These are phyloP conservation scores for Aspergillus sp. DNA, from an alignment of 2,329 filamentous ascomycete species.

Conservation along the genomic window DNA sequence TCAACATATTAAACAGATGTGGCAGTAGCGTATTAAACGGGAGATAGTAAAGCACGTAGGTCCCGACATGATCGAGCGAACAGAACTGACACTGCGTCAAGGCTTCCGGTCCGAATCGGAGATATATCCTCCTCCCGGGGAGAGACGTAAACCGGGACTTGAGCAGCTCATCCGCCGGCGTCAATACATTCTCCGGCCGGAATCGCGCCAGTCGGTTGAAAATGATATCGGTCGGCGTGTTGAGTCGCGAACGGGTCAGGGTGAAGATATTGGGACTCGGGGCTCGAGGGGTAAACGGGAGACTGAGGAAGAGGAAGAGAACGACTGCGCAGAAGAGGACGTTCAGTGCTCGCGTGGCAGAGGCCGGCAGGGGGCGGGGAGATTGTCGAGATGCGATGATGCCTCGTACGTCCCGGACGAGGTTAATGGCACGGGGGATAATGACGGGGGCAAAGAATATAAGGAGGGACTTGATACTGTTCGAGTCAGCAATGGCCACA, in stretches of 20 bases:
- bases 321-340: conserved; percentile 47
- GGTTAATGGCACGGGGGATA: conserved; percentile 31
- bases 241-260: conserved; percentile 69
- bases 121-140: conserved; percentile 69
- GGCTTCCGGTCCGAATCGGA: conserved; percentile 69
- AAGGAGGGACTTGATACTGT: conserved; percentile 35
- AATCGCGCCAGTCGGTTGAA: conserved; percentile 60
- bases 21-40: conserved; percentile 60
- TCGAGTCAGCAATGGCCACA: too few relatives aligned
- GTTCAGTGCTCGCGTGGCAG: conserved; percentile 35
- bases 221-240: conserved; percentile 75
- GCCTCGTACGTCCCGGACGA: conserved; percentile 28
- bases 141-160: conserved; percentile 60
- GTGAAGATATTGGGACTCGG: conserved; percentile 61
- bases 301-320: conserved; percentile 51
- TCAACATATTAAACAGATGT: conserved; percentile 70
- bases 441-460: conserved; percentile 38
- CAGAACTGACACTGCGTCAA: conserved; percentile 77
- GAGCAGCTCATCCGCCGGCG: conserved; percentile 54
- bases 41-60: conserved; percentile 73
- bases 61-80: conserved; percentile 56
- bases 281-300: conserved; percentile 57
- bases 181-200: conserved; percentile 36
- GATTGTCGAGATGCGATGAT: conserved; percentile 29
- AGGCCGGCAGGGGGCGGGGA: conserved; percentile 28